These are phyloP conservation scores for Zizania latifolia DNA, from an alignment of 176 grass and related monocot genomes.

Conservation along the genomic window DNA sequence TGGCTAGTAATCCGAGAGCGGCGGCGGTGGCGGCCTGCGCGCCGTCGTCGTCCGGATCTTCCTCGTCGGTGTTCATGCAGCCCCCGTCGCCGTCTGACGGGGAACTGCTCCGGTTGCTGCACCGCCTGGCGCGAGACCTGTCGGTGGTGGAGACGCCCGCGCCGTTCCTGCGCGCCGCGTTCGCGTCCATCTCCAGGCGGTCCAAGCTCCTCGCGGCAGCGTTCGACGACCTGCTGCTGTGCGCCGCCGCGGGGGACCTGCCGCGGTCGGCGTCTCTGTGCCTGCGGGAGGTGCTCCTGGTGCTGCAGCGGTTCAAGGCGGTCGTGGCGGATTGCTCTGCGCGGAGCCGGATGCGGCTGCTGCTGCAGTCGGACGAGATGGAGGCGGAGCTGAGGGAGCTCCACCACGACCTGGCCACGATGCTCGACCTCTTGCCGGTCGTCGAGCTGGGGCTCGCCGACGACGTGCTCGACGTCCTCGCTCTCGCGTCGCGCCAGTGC, in stretches of 20 bases:
- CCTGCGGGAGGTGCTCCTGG: slow-evolving; percentile 74
- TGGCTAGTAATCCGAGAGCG: slow-evolving; percentile 13
- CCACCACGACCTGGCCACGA: slow-evolving; percentile 64
- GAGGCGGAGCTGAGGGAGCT: slow-evolving; percentile 59
- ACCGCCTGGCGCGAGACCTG: slow-evolving; percentile 57
- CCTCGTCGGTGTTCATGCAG: slow-evolving; percentile 26
- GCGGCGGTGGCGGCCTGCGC: no score
- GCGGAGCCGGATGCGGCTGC: slow-evolving; percentile 63
- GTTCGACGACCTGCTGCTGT: slow-evolving; percentile 65
- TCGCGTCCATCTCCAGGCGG: slow-evolving; percentile 48
- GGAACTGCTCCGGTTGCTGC: slow-evolving; percentile 65
- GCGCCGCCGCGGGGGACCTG: neutral
- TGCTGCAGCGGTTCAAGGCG: slow-evolving; percentile 75
- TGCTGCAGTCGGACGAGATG: slow-evolving; percentile 54
- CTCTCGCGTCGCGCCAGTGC: slow-evolving; percentile 68
- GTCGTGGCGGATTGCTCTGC: slow-evolving; percentile 51
- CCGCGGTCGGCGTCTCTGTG: slow-evolving; percentile 73
- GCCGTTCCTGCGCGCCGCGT: slow-evolving; percentile 36
- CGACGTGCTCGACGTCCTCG: slow-evolving; percentile 56
- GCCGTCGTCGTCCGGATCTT: slow-evolving; percentile 6
- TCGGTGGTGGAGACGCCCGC: slow-evolving; percentile 32
- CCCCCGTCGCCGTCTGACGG: slow-evolving; percentile 48
- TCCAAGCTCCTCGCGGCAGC: slow-evolving; percentile 55
- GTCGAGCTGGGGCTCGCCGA: slow-evolving; percentile 65
- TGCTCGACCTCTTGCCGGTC: slow-evolving; percentile 71